Evolutionary conservation across 1,139 yeast genomes (phyloP), one percentile per base, ranked within the genome.

Genomic region (Arxiozyma bovina): DNA sequence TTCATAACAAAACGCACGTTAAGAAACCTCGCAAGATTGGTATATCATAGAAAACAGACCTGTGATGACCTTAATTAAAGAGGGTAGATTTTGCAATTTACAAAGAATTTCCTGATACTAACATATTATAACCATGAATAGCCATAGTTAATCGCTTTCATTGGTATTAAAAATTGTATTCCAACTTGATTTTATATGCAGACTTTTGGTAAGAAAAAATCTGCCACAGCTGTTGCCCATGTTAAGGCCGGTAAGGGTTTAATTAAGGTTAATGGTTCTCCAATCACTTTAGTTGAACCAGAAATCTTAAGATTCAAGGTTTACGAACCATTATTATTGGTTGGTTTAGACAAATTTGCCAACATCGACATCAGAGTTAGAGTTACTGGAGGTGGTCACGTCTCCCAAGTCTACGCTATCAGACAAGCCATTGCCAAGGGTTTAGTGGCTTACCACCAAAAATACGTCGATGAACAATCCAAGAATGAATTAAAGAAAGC

Each of bases 351-450:
- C 85, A 93, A 93, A 81, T 93, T 89, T 81, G 94, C 96, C 78
- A 85, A 85, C 83, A 86, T 93, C 72, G 99, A 93, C 80, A 89
- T 93, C 81, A 91, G 98, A 83, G 95, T 94, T 75, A 87, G 93
- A 79, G 99, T 93, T 74, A 83, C 96, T 74, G 99, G 99, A 79
- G 99, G 99, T 88, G 99, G 99, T 82, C 98, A 91, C 85, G 96
- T 91, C 69, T 91, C 98, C 64, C 99, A 93, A 83, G 95, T 93
- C 67, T 90, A 90, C 83, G 98, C 98, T 70, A 91, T 93, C 80
- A 93, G 99, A 85, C 99, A 93, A 82, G 98, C 99, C 66, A 88
- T 93, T 77, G 98, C 99, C 73, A 93, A 93, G 85, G 98, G 98
- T 77, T 84, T 93, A 76, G 88, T 93, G 77, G 98, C 99, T 74